A percentile compares a stretch with the other conserved stretches of the same genome.
Evolutionary conservation across 1,139 yeast species (phyloP).

Genomic region (Wickerhamomyces sp.): DNA sequence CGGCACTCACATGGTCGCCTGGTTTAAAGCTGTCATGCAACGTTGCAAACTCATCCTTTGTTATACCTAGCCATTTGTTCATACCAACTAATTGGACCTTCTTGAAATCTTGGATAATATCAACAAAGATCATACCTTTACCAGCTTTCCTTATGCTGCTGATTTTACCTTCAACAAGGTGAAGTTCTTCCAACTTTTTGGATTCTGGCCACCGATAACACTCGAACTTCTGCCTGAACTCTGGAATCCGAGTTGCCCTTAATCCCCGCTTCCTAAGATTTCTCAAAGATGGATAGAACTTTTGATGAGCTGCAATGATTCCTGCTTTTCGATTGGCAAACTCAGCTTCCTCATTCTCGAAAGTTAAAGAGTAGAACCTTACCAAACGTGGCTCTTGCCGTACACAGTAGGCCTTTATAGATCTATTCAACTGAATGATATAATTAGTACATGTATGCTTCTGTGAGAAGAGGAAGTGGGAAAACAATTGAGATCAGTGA

Average conservation of each 20-base stretch:
- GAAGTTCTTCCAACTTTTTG: slow-evolving; percentile 20
- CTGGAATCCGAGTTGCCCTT: slow-evolving; percentile 26
- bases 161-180: slow-evolving; percentile 51
- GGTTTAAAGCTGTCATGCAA: slow-evolving; percentile 45
- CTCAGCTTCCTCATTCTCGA: slow-evolving; percentile 31
- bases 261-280: slow-evolving; percentile 3
- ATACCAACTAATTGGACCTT: slow-evolving; percentile 60
- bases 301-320: slow-evolving; percentile 5
- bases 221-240: slow-evolving; percentile 25
- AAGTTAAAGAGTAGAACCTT: slow-evolving; percentile 15
- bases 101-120: slow-evolving; percentile 51
- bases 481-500: too few relatives aligned
- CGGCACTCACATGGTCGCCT: slow-evolving; percentile 66
- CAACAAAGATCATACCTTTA: slow-evolving; percentile 62
- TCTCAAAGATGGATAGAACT: slow-evolving; percentile 19
- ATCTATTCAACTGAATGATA: too few relatives aligned
- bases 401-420: too few relatives aligned
- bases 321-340: slow-evolving; percentile 34
- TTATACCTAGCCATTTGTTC: slow-evolving; percentile 38
- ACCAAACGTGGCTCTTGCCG: too few relatives aligned
- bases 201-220: slow-evolving; percentile 18
- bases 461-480: too few relatives aligned
- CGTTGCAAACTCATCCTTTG: slow-evolving; percentile 39
- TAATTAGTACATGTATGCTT: too few relatives aligned
- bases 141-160: slow-evolving; percentile 55